phyloP scores from a whole-genome alignment of 2,329 filamentous ascomycete species.

The Penicillium sumatraense region DNA sequence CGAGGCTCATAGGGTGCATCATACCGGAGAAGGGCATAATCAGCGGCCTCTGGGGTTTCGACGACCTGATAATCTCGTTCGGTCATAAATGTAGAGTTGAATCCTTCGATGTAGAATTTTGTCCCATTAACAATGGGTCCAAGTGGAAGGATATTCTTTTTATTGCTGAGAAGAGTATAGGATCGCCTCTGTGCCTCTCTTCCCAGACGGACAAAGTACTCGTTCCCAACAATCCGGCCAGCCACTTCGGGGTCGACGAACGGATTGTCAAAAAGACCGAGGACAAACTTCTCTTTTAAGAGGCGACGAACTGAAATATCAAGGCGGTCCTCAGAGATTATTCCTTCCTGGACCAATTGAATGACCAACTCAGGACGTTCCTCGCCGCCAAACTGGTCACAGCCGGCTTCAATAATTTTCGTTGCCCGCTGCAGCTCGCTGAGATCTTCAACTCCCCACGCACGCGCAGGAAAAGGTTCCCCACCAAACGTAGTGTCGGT shows the following conservation, averaged over 20 bases:
- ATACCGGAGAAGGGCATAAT: slow-evolving; percentile 48
- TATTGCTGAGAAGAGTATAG: neutral
- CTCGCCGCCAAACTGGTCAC: slow-evolving; percentile 60
- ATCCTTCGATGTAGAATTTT: neutral
- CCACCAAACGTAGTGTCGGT: slow-evolving; percentile 51
- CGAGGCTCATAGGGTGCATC: neutral
- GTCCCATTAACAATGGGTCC: slow-evolving; percentile 29
- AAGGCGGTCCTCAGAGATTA: slow-evolving; percentile 50
- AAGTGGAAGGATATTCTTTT: neutral
- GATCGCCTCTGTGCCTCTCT: neutral
- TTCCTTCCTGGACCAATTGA: slow-evolving; percentile 20
- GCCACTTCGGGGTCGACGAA: slow-evolving; percentile 49
- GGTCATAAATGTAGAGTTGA: neutral
- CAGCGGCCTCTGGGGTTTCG: slow-evolving; percentile 42
- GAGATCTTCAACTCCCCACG: slow-evolving; percentile 56
- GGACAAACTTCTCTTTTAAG: slow-evolving; percentile 55
- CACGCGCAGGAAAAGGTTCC: neutral
- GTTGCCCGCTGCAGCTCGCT: slow-evolving; percentile 48
- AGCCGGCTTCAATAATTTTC: slow-evolving; percentile 56
- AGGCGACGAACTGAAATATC: slow-evolving; percentile 53
- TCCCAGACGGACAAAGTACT: neutral
- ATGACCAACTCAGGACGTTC: slow-evolving; percentile 52
- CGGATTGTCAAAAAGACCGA: slow-evolving; percentile 58
- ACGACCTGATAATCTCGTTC: neutral
- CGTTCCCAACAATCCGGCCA: neutral